Percentiles rank a stretch among this genome's conserved stretches.
Evolutionary conservation across 2,329 filamentous ascomycete species (phyloP).

Genomic region (Gaeumannomyces tritici): DNA sequence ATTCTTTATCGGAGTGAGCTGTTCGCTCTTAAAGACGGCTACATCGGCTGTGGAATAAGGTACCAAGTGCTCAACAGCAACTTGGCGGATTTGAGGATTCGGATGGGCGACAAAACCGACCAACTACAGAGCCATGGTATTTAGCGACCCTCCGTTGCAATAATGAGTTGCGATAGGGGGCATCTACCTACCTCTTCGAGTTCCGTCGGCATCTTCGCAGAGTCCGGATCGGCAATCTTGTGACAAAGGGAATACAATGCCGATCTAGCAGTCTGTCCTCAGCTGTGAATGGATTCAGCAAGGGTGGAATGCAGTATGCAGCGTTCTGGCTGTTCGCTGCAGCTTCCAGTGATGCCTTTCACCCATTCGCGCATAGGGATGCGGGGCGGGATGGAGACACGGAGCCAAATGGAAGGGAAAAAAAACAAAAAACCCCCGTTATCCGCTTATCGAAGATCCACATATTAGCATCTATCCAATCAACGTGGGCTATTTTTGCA

Average conservation of each 20-base stretch:
- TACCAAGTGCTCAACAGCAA: slow-evolving; percentile 78
- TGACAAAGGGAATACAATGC: neutral
- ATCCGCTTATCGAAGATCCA: slow-evolving; percentile 1
- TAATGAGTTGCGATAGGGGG: neutral
- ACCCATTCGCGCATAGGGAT: too few relatives aligned
- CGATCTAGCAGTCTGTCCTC: neutral
- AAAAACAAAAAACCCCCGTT: slow-evolving; percentile 8
- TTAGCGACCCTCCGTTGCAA: neutral
- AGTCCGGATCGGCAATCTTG: slow-evolving; percentile 5
- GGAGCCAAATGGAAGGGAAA: neutral
- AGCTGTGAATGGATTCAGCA: neutral
- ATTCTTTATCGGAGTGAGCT: slow-evolving; percentile 72
- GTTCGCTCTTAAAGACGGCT: slow-evolving; percentile 71
- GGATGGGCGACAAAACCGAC: slow-evolving; percentile 90
- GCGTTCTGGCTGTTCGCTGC: neutral
- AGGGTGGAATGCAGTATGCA: neutral
- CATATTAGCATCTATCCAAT: neutral
- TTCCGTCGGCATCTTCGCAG: slow-evolving; percentile 57
- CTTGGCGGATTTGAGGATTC: slow-evolving; percentile 80
- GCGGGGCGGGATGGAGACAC: neutral
- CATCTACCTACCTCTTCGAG: slow-evolving; percentile 63
- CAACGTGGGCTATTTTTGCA: neutral
- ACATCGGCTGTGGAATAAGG: slow-evolving; percentile 69
- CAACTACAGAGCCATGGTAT: slow-evolving; percentile 45
- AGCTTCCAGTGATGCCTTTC: neutral